A percentile compares a stretch with the other conserved stretches of the same genome.
phyloP scores from a whole-genome alignment of 139 green algal species.

The Chlorella sp. region DNA sequence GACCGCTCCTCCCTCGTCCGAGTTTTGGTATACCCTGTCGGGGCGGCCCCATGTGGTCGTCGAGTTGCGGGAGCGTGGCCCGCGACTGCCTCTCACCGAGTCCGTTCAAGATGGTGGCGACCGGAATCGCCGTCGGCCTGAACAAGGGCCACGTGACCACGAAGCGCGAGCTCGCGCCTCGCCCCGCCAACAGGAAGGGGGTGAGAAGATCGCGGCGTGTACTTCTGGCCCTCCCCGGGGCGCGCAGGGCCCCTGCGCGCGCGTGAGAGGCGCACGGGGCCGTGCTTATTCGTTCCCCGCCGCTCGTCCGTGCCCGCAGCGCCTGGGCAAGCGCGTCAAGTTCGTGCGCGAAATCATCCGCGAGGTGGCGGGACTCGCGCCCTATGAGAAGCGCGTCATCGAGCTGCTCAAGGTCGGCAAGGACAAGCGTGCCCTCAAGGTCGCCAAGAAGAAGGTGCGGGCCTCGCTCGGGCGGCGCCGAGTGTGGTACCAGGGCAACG shows the following conservation, averaged over 20 bases:
- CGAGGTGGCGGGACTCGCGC: constrained; percentile 88
- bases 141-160: constrained; percentile 86
- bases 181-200: constrained; percentile 70
- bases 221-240: not conserved
- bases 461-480: too few species aligned
- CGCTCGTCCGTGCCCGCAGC: constrained; percentile 46
- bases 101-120: constrained; percentile 33
- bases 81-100: too few species aligned
- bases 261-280: too few species aligned
- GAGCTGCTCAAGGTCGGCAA: constrained; percentile 95
- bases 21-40: too few species aligned
- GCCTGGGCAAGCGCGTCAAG: constrained; percentile 75
- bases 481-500: not conserved
- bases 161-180: constrained; percentile 48
- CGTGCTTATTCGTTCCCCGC: too few species aligned
- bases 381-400: constrained; percentile 91
- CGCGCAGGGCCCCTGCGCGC: not conserved
- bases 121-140: constrained; percentile 79
- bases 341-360: constrained; percentile 84
- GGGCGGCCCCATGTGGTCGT: too few species aligned
- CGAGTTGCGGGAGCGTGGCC: too few species aligned
- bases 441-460: constrained; percentile 91
- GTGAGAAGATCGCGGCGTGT: constrained; percentile 45
- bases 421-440: constrained; percentile 95
- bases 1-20: too few species aligned